phyloP scores from a whole-genome alignment of 2,329 filamentous ascomycete species.

The Harringtonia aguacate region DNA sequence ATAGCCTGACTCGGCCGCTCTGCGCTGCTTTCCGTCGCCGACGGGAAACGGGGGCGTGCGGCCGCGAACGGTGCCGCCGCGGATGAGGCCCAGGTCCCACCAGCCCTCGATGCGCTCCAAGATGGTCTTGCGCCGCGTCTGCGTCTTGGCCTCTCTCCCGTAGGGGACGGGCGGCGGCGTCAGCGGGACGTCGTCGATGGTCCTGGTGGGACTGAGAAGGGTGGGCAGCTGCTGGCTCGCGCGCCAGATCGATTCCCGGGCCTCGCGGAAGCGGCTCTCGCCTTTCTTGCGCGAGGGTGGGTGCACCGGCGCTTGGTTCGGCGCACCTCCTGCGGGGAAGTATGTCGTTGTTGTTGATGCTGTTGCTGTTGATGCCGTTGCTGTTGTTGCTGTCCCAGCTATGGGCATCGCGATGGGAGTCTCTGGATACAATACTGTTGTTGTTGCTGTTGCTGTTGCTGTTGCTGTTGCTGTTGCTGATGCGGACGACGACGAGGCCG shows the following conservation, averaged over 20 bases:
- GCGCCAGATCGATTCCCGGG: conserved; percentile 7
- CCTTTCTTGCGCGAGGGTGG: neutral
- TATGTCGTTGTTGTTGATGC: too few species aligned
- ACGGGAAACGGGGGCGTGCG: conserved; percentile 15
- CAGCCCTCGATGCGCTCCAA: conserved; percentile 39
- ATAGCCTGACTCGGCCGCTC: neutral
- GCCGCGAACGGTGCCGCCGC: conserved; percentile 24
- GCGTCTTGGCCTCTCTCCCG: conserved; percentile 1
- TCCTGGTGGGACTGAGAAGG: neutral
- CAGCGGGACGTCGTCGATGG: conserved; percentile 1
- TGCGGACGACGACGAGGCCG: neutral
- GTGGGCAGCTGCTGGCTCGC: conserved; percentile 6
- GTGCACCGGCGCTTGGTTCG: neutral
- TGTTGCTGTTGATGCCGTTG: neutral
- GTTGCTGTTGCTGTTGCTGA: neutral
- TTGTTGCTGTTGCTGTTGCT: neutral
- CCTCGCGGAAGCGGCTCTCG: conserved; percentile 6
- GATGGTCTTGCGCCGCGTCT: conserved; percentile 33
- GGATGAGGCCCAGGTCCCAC: conserved; percentile 41
- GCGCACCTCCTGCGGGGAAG: neutral
- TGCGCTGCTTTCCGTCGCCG: neutral
- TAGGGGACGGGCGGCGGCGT: conserved; percentile 2
- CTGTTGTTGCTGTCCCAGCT: neutral
- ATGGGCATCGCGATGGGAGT: conserved; percentile 11
- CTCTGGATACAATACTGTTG: neutral